Evolutionary conservation across 83 land plant species (phyloP), one percentile per base, ranked within the genome.

Genomic region (Thuja plicata): DNA sequence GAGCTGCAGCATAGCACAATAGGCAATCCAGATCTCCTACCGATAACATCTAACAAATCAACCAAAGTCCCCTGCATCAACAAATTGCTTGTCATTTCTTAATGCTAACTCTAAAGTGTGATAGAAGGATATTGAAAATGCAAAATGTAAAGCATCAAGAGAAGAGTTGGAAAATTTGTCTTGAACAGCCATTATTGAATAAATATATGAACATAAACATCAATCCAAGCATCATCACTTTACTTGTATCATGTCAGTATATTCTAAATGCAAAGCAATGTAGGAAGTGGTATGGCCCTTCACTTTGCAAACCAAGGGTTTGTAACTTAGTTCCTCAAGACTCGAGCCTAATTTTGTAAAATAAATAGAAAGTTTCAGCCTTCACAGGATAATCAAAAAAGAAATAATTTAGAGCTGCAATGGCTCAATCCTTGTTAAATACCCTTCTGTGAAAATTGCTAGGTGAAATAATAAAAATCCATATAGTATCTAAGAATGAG

Each of bases 1-100:
- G 99, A 92, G 88, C 94, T 95, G 92, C 99, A 97, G 54, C 98
- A 97, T 35, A 98, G 90, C 10, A 96, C 96, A 32, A 97, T 90
- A 0, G 99, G 98, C 76, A 98, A 88, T 57, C 89, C 88, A 9
- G 91, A 71, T 27, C 95, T 93, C 55, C 93, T 91, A 3, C 98
- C 96, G 24, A 92, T 89, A 80, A 97, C 93, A 43, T 92, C 94
- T 83, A 98, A 83, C 81, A 98, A 88, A 87, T 96, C 99, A 87
- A 96, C 94, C 76, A 98, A 81, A 38, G 99, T 97, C 86, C 91
- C 99, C 99, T 98, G 90, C 90, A 91, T 83, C 48, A 40, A 82
- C 88, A 74, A 16, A 15, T 40, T 40, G 46, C 43, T 43, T 15
- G 7, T 43, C 30, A 43, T 43, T 82, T 82, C 34, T 82, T 46